A percentile compares a stretch with the other conserved stretches of the same genome.
Evolutionary conservation across 768 basidiomycete genomes (phyloP).

Genomic region (Trametes coccinea): DNA sequence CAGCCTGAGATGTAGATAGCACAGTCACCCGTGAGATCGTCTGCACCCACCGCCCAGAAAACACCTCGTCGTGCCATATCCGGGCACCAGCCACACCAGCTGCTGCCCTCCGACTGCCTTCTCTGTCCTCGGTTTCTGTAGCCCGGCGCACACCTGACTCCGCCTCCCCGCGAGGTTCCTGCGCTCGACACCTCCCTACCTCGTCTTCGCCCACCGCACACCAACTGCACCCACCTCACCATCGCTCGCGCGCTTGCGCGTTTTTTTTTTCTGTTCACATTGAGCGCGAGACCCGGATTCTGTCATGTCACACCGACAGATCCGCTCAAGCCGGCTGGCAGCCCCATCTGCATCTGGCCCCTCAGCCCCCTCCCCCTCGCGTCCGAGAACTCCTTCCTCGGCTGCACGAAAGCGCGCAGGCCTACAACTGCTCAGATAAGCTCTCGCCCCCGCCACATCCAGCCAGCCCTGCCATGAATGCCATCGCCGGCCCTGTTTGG

Average conservation of each 20-base stretch:
- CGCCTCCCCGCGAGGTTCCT: background rate
- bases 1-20: background rate
- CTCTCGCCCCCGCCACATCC: background rate
- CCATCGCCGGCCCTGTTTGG: background rate
- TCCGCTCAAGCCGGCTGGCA: background rate
- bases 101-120: background rate
- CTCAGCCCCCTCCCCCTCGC: too few relatives aligned
- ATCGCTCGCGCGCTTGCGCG: background rate
- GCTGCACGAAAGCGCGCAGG: background rate
- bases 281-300: background rate
- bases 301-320: background rate
- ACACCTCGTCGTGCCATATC: background rate
- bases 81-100: conserved; percentile 1
- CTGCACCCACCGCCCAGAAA: background rate
- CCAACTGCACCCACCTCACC: background rate
- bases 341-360: background rate
- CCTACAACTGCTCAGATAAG: conserved; percentile 2
- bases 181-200: background rate
- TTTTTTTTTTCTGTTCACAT: background rate
- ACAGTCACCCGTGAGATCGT: conserved; percentile 1
- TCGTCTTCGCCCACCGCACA: background rate
- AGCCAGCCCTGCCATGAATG: background rate
- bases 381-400: background rate
- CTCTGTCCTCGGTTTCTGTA: background rate
- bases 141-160: background rate